Evolutionary conservation across 2,329 filamentous ascomycete genomes (phyloP), one percentile per base, ranked within the genome.

Genomic region (Annulohypoxylon truncatum): DNA sequence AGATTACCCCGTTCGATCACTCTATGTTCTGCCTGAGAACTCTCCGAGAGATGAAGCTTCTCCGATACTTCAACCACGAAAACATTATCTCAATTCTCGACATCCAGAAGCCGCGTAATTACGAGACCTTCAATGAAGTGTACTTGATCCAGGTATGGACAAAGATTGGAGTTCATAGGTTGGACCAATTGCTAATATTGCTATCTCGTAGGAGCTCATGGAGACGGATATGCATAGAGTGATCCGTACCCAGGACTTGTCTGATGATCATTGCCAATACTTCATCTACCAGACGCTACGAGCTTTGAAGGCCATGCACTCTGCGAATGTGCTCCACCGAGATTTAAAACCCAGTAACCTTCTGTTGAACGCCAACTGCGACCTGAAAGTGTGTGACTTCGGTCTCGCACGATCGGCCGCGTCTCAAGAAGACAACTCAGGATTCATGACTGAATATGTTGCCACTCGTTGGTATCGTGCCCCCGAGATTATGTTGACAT

Each of bases 371-470:
- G 96, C 96, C 76, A 99, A 99, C 82, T 99, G 96, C 81, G 96
- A 99, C 82, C 86, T 99, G 73, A 99, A 99, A 82, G 96, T 99
- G 73, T 99, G 96, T 82, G 96, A 99, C 80, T 99, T 99, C 77
- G 96, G 96, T 77, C 89, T 99, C 61, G 96, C 96, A 51, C 90
- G 94, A 76, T 98, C 95, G 8, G 96, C 96, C 10, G 96, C 96
- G 7, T 97, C 95, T 8, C 96, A 96, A 73, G 96, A 99, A 77
- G 96, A 99, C 81, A 99, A 99, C 82, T 97, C 95, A n/a, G 96
- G 96, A 20, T 99, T 99, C 88, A 99, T 99, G 96, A 99, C 96
- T 13, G 96, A 99, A 96, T 99, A 99, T 79, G 96, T 99, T 61
- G 96, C 96, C 54, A 99, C 96, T 48, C 91, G 96, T 76, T 99